Evolutionary conservation across 495 filamentous ascomycete genomes (phyloP), one percentile per base, ranked within the genome.

Genomic region (Thozetella sp.): DNA sequence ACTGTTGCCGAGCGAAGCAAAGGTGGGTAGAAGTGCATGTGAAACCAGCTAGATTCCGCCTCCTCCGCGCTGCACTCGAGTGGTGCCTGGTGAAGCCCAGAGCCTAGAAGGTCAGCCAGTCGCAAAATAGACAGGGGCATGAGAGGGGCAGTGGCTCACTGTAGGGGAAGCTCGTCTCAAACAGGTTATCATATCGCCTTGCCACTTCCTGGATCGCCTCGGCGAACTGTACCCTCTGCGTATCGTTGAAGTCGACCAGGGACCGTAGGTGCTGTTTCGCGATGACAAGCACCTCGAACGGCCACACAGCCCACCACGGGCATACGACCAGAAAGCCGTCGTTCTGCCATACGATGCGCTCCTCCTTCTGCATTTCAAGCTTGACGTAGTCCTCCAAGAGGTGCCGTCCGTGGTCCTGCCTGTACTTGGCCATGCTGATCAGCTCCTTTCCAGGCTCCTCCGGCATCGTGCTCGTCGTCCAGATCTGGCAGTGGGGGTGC

Each of bases 271-370:
- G 92, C 51, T 83, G 81, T 72, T 90, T 93, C 61, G 88, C 83
- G 53, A 98, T 80, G 59, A 99, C 86, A 85, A 99, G 90, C 52
- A 95, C 89, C 78, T 99, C 95, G 61, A 97, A 99, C 0, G 95
- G 95, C 95, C 95, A 99, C 19, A 90, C 82, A 0, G 90, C 95
- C 95, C 95, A 99, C 93, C 93, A 99, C 0, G 95, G 95, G 67
- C 92, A 96, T 22, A 97, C 81, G 0, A 92, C 89, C 22, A 96
- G 70, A 73, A 97, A 98, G 0, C 76, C 80, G 15, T 77, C 83
- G 70, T 99, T 98, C 68, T 92, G 87, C 63, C 90, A 93, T 1
- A 99, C 92, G 17, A 96, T 81, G 11, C 95, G 84, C 71, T 97
- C 93, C 59, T 85, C 68, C 74, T 96, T 95, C 61, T 85, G 80